These are phyloP conservation scores for Tympanopsis confertula DNA, from an alignment of 2,329 filamentous ascomycete species.

Conservation along the genomic window DNA sequence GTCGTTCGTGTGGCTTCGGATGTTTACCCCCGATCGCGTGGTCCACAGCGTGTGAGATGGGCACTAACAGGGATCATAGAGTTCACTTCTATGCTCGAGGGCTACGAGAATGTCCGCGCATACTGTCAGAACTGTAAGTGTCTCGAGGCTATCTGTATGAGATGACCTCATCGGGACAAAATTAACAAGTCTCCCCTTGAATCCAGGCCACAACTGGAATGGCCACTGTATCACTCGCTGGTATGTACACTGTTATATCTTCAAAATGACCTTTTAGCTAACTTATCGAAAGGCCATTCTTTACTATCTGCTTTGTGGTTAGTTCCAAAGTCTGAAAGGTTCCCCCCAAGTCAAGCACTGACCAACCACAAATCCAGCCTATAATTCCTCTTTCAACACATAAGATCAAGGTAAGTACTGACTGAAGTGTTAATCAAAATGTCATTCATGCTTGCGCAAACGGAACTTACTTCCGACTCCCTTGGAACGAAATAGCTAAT, in stretches of 20 bases:
- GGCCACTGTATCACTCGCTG: slow-evolving; percentile 1
- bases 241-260: background rate
- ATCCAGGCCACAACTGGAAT: slow-evolving; percentile 1
- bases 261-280: background rate
- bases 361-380: background rate
- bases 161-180: background rate
- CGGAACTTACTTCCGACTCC: too few relatives aligned
- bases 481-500: too few relatives aligned
- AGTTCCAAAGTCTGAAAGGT: too few relatives aligned
- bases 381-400: background rate
- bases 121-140: background rate
- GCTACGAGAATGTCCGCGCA: background rate
- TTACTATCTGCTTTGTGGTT: background rate
- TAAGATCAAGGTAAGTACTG: slow-evolving; percentile 1
- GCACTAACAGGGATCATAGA: too few relatives aligned
- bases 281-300: background rate
- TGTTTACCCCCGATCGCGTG: too few relatives aligned
- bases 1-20: too few relatives aligned
- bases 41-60: too few relatives aligned
- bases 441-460: too few relatives aligned
- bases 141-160: background rate
- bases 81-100: slow-evolving; percentile 1
- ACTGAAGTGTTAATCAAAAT: too few relatives aligned
- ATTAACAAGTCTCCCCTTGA: background rate
- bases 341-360: background rate